Evolutionary conservation across 495 filamentous ascomycete species (phyloP).

Genomic region (Aspergillus carlsbadensis): DNA sequence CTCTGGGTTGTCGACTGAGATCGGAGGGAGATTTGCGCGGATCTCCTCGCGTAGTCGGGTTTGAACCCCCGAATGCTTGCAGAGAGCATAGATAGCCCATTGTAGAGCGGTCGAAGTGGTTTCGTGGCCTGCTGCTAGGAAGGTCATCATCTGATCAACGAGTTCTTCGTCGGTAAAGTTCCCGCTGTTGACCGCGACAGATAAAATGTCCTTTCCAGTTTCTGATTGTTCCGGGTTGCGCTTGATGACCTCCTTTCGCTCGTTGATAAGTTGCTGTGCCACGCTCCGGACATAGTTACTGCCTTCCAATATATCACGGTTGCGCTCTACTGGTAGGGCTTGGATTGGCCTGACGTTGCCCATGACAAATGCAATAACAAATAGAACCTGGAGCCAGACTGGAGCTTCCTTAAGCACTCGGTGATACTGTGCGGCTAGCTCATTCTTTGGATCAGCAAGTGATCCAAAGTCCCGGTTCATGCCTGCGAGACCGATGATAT

Average conservation of each 20-base stretch:
- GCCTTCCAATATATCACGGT: slow-evolving; percentile 57
- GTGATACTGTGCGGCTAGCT: slow-evolving; percentile 65
- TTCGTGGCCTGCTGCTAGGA: slow-evolving; percentile 90
- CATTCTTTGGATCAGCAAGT: slow-evolving; percentile 60
- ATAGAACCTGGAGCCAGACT: slow-evolving; percentile 26
- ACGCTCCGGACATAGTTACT: slow-evolving; percentile 57
- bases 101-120: slow-evolving; percentile 61
- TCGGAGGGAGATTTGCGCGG: slow-evolving; percentile 60
- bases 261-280: slow-evolving; percentile 63
- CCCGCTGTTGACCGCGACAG: slow-evolving; percentile 74
- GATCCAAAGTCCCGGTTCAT: slow-evolving; percentile 81
- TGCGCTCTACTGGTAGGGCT: slow-evolving; percentile 64
- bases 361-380: slow-evolving; percentile 43
- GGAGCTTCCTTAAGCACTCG: slow-evolving; percentile 34
- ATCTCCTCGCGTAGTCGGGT: slow-evolving; percentile 58
- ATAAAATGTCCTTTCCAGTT: slow-evolving; percentile 73
- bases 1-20: slow-evolving; percentile 37
- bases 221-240: slow-evolving; percentile 33
- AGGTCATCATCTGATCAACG: slow-evolving; percentile 92
- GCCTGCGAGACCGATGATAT: slow-evolving; percentile 86
- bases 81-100: slow-evolving; percentile 60
- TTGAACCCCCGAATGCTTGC: slow-evolving; percentile 57
- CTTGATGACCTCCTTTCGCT: slow-evolving; percentile 63
- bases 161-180: slow-evolving; percentile 77
- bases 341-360: slow-evolving; percentile 32